phyloP scores from a whole-genome alignment of 1,139 yeast genomes.

The Nakaseomyces sp. region DNA sequence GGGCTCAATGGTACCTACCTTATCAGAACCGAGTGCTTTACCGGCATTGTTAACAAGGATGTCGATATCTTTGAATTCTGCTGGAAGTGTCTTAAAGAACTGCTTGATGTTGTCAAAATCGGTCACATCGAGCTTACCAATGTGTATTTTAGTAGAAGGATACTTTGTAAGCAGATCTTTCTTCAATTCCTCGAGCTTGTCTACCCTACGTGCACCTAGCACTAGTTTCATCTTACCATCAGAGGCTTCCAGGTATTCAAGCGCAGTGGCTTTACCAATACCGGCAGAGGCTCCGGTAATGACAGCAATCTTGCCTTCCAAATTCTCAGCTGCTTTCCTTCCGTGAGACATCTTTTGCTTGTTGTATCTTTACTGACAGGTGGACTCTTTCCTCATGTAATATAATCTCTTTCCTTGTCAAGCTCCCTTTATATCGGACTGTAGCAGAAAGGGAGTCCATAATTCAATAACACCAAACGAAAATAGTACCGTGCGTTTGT shows the following conservation, averaged over 20 bases:
- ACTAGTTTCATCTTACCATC: slow-evolving; percentile 58
- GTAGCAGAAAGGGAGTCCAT: no score
- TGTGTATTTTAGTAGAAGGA: slow-evolving; percentile 43
- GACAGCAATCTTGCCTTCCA: slow-evolving; percentile 37
- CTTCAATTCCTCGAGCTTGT: slow-evolving; percentile 43
- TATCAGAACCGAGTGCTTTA: slow-evolving; percentile 60
- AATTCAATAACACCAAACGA: slow-evolving; percentile 6
- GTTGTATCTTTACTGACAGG: no score
- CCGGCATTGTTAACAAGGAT: slow-evolving; percentile 78
- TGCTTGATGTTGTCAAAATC: slow-evolving; percentile 41
- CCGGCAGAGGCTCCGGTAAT: slow-evolving; percentile 43
- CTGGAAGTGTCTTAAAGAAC: slow-evolving; percentile 44
- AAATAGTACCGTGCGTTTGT: not conserved
- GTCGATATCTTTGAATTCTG: slow-evolving; percentile 50
- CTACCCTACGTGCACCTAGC: slow-evolving; percentile 61
- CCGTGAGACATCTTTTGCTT: slow-evolving; percentile 36
- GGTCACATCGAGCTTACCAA: slow-evolving; percentile 55
- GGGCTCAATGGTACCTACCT: slow-evolving; percentile 49
- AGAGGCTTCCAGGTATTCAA: slow-evolving; percentile 61
- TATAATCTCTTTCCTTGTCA: no score
- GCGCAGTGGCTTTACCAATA: slow-evolving; percentile 71
- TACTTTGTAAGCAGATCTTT: slow-evolving; percentile 37
- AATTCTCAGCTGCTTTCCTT: slow-evolving; percentile 33
- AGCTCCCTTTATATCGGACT: no score
- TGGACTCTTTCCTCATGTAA: no score